Base-by-base conservation (phyloP, 306 rosid species). In the Gastrolobium bilobum region DNA sequence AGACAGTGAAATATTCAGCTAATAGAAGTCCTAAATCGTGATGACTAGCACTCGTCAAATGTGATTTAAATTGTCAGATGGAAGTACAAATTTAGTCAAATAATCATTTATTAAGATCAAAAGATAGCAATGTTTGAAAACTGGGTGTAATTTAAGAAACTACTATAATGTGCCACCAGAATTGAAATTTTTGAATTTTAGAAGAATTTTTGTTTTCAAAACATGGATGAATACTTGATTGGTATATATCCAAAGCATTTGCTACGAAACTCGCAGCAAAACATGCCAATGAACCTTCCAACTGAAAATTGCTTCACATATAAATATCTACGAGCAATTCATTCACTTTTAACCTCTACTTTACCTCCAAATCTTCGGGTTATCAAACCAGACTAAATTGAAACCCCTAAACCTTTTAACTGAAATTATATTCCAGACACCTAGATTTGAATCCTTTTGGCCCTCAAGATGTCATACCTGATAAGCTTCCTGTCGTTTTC, bases 401-500 rank as follows among this genome's bases (percentile, higher is more conserved):
- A n/a, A n/a, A n/a, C n/a, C n/a, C n/a, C n/a, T n/a, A n/a, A n/a
- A n/a, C n/a, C n/a, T n/a, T n/a, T n/a, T n/a, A n/a, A n/a, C n/a
- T n/a, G n/a, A n/a, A n/a, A n/a, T n/a, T n/a, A n/a, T n/a, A n/a
- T n/a, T n/a, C n/a, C n/a, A n/a, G n/a, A n/a, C n/a, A n/a, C 6
- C 33, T 13, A 30, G 15, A n/a, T 46, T 30, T 14, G 15, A 11
- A 56, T 40, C 39, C 46, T n/a, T 53, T 1, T 3, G 13, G 31
- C 40, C 26, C 10, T 56, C 66, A 29, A 39, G 2, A 60, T 60
- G n/a, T n/a, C n/a, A 38, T 74, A 87, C 92, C 88, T 71, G 14
- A 91, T 56, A 31, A 83, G 68, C 81, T 84, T 85, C 39, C 74
- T 54, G n/a, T 84, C 26, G 4, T 68, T 63, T 29, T 48, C 20